These are phyloP conservation scores for Barnettozyma wickerhamii DNA, from an alignment of 805 yeast genomes.

Conservation along the genomic window DNA sequence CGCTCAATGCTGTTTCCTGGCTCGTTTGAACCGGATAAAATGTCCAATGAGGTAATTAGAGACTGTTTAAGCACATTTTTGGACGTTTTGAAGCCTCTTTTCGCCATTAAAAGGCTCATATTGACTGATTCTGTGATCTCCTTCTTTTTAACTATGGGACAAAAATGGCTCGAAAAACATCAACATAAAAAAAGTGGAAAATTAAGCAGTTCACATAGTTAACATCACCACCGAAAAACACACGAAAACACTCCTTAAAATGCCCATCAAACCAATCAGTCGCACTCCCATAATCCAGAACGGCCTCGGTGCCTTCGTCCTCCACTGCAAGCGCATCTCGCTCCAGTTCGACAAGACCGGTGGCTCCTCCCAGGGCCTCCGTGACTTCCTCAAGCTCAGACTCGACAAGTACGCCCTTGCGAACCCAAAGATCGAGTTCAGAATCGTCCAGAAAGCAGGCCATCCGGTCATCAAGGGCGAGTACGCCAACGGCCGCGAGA, in stretches of 20 bases:
- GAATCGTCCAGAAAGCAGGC: conserved; percentile 65
- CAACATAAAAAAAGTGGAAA: not conserved
- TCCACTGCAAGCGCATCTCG: conserved; percentile 70
- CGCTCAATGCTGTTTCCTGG: conserved; percentile 50
- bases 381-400: conserved; percentile 57
- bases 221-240: not conserved
- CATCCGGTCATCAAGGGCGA: conserved; percentile 73
- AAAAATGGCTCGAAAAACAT: not conserved
- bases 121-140: too few relatives aligned
- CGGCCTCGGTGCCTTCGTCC: conserved; percentile 70
- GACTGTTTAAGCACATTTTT: too few relatives aligned
- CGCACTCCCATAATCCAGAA: conserved; percentile 62
- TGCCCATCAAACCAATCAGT: conserved; percentile 59
- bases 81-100: not conserved
- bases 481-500: conserved; percentile 43
- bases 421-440: conserved; percentile 68
- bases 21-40: conserved; percentile 37
- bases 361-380: conserved; percentile 84
- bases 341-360: conserved; percentile 93
- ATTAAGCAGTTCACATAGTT: not conserved
- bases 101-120: not conserved
- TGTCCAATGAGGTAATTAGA: conserved; percentile 37
- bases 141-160: too few relatives aligned
- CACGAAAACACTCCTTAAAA: not conserved
- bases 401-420: conserved; percentile 50